phyloP scores from a whole-genome alignment of 2,329 filamentous ascomycete species.

The Aspergillus sp. region DNA sequence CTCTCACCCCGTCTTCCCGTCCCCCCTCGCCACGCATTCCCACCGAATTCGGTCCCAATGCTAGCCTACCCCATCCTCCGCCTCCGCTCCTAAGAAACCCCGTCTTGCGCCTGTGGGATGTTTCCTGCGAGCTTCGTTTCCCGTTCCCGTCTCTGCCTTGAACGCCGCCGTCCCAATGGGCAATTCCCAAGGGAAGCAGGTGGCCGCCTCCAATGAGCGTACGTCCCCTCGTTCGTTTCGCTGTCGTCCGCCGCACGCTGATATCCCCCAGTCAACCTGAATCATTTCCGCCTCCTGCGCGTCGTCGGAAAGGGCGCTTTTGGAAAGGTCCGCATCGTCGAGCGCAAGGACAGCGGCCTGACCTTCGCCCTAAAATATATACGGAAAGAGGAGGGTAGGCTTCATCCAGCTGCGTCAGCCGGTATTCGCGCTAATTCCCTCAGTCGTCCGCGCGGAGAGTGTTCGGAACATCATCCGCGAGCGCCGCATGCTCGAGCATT shows the following conservation, averaged over 20 bases:
- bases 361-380: conserved; percentile 98
- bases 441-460: conserved; percentile 94
- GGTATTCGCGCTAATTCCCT: not conserved
- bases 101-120: conserved; percentile 2
- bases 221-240: conserved; percentile 27
- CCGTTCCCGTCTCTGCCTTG: not conserved
- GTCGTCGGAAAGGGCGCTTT: conserved; percentile 97
- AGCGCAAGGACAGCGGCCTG: conserved; percentile 87
- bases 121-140: not conserved
- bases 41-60: not conserved
- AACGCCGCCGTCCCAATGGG: conserved; percentile 55
- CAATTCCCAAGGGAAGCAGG: conserved; percentile 88
- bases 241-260: conserved; percentile 7
- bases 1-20: not conserved
- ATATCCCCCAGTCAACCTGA: conserved; percentile 67
- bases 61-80: not conserved
- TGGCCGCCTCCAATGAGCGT: conserved; percentile 91
- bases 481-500: conserved; percentile 92
- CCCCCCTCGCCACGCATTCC: not conserved
- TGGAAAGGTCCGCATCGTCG: conserved; percentile 96
- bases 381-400: conserved; percentile 80
- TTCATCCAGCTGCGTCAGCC: conserved; percentile 5
- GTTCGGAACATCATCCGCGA: conserved; percentile 97
- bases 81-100: not conserved
- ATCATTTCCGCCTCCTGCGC: conserved; percentile 88